Evolutionary conservation across 257 asterid species (phyloP).

Genomic region (Solanum sitiens): DNA sequence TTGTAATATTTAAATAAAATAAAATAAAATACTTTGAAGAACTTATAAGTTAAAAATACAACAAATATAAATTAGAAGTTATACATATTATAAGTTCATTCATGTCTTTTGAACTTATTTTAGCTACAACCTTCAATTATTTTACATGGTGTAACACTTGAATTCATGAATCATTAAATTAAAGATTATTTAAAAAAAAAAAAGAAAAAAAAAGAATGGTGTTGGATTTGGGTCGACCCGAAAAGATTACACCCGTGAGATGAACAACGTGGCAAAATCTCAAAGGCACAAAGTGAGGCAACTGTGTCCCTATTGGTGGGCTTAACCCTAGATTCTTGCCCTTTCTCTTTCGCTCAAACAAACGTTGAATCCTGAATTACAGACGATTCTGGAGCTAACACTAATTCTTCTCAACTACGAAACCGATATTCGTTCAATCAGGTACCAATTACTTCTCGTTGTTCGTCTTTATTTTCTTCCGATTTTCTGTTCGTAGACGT

Average conservation of each 20-base stretch:
- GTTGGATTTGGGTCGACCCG: not conserved
- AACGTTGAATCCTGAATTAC: not conserved
- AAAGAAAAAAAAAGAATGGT: not conserved
- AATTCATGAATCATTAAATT: not conserved
- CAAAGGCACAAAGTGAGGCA: not conserved
- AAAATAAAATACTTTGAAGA: not conserved
- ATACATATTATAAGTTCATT: not conserved
- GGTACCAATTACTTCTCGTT: conserved; percentile 9
- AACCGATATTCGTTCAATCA: not conserved
- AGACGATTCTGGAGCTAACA: not conserved
- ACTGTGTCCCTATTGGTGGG: not conserved
- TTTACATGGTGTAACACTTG: not conserved
- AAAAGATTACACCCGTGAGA: not conserved
- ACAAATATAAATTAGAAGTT: not conserved
- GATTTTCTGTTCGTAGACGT: not conserved
- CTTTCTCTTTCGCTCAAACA: not conserved
- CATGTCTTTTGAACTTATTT: not conserved
- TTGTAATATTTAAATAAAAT: not conserved
- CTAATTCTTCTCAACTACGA: not conserved
- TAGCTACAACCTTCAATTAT: not conserved
- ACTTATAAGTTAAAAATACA: not conserved
- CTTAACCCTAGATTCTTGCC: conserved; percentile 7
- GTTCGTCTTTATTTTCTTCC: not conserved
- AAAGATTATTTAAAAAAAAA: not conserved
- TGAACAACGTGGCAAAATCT: not conserved